Conservation (phyloP, 805 yeast genomes). For the Torulaspora quercuum region DNA sequence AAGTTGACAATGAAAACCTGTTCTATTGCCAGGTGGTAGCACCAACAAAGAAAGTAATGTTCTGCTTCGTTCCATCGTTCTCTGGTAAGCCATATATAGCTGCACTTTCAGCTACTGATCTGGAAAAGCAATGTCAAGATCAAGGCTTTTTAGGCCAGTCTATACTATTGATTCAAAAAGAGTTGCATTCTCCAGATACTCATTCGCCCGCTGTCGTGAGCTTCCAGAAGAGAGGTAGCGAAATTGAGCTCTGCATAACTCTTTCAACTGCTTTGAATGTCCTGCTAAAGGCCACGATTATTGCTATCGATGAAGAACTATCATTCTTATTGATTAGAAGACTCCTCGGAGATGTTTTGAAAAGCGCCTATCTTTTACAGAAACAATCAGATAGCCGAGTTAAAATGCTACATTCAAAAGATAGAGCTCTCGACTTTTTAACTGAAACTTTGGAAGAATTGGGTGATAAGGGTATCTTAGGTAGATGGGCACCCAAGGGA, state of each 20-base stretch:
- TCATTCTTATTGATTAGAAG: slow-evolving; percentile 7
- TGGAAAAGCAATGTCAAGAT: slow-evolving; percentile 15
- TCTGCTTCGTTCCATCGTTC: slow-evolving; percentile 11
- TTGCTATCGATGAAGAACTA: background rate
- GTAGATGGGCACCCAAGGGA: slow-evolving; percentile 36
- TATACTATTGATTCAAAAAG: slow-evolving; percentile 8
- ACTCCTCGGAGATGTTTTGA: slow-evolving; percentile 8
- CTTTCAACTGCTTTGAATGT: slow-evolving; percentile 12
- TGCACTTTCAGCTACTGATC: slow-evolving; percentile 2
- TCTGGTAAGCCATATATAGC: slow-evolving; percentile 12
- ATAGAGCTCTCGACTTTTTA: slow-evolving; percentile 33
- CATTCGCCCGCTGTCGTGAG: slow-evolving; percentile 1
- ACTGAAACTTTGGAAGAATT: slow-evolving; percentile 29
- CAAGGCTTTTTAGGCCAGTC: slow-evolving; percentile 21
- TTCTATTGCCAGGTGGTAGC: slow-evolving; percentile 7
- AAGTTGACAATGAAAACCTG: slow-evolving; percentile 6
- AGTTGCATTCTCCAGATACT: slow-evolving; percentile 3
- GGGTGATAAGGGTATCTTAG: slow-evolving; percentile 23
- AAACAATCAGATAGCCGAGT: slow-evolving; percentile 11
- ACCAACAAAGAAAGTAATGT: slow-evolving; percentile 2
- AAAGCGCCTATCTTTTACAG: slow-evolving; percentile 4
- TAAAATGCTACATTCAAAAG: slow-evolving; percentile 30
- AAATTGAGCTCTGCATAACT: slow-evolving; percentile 5
- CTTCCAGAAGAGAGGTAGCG: slow-evolving; percentile 2
- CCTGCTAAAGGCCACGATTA: slow-evolving; percentile 2